A percentile compares a stretch with the other conserved stretches of the same genome.
These are phyloP conservation scores for Pulicaria dysenterica DNA, from an alignment of 129 eudicot genomes.

Conservation along the genomic window DNA sequence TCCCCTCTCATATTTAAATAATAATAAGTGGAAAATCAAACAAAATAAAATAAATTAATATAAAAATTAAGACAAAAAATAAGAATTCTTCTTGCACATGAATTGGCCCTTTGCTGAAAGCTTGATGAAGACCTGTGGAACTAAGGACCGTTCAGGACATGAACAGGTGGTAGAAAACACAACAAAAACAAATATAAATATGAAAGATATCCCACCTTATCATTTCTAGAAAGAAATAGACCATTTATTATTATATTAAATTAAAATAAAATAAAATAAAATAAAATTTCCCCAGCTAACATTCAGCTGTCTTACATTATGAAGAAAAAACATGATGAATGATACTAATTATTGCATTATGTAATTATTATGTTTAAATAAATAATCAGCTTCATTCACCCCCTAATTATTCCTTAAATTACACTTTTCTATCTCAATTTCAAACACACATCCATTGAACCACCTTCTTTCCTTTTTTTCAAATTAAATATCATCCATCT, in stretches of 20 bases:
- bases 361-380: slow-evolving; percentile 1
- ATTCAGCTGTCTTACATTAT: slow-evolving; percentile 32
- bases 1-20: too few relatives aligned
- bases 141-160: too few relatives aligned
- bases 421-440: slow-evolving; percentile 18
- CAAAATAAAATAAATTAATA: too few relatives aligned
- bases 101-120: too few relatives aligned
- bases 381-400: neutral
- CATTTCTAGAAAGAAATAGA: neutral
- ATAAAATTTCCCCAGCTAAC: neutral
- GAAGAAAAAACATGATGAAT: neutral
- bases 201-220: neutral
- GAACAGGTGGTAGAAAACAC: neutral
- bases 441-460: slow-evolving; percentile 19
- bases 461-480: slow-evolving; percentile 1
- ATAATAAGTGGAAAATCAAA: too few relatives aligned
- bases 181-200: neutral
- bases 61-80: too few relatives aligned
- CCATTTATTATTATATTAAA: neutral
- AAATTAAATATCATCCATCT: neutral
- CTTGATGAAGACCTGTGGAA: too few relatives aligned
- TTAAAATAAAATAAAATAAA: neutral
- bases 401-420: slow-evolving; percentile 22
- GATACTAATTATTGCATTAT: slow-evolving; percentile 3
- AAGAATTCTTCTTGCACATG: too few relatives aligned